These are phyloP conservation scores for Bonia amplexicaulis DNA, from an alignment of 176 grass and related monocot species.

Conservation along the genomic window DNA sequence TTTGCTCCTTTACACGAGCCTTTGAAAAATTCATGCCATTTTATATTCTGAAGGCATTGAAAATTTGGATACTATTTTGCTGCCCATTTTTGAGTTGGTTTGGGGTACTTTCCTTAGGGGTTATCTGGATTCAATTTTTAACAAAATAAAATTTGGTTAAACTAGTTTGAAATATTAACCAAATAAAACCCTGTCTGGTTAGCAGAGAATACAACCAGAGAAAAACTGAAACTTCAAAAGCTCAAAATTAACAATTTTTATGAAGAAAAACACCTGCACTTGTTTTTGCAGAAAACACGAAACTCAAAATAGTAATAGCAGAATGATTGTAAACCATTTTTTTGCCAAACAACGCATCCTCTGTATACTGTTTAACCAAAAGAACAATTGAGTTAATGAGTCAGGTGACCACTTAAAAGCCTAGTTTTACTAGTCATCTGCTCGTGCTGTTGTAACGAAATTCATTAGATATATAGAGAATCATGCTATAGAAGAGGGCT, in stretches of 20 bases:
- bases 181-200: not conserved
- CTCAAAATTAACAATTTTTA: not conserved
- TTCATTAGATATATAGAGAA: too few species aligned
- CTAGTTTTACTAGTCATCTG: too few species aligned
- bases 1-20: not conserved
- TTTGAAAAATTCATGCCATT: not conserved
- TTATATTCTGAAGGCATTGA: not conserved
- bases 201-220: not conserved
- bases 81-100: not conserved
- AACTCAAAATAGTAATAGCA: not conserved
- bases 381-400: not conserved
- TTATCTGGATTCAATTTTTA: not conserved
- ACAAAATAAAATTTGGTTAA: not conserved
- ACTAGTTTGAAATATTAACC: not conserved
- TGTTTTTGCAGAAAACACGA: not conserved
- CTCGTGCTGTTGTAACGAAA: too few species aligned
- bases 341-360: too few species aligned
- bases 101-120: not conserved
- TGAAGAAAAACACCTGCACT: not conserved
- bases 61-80: not conserved
- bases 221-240: not conserved
- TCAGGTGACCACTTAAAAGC: not conserved
- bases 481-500: too few species aligned
- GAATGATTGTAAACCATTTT: not conserved
- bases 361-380: too few species aligned